Percentiles rank a stretch among this genome's conserved stretches.
Conservation (phyloP, 257 asterid species). For the Orobanche coerulescens region DNA sequence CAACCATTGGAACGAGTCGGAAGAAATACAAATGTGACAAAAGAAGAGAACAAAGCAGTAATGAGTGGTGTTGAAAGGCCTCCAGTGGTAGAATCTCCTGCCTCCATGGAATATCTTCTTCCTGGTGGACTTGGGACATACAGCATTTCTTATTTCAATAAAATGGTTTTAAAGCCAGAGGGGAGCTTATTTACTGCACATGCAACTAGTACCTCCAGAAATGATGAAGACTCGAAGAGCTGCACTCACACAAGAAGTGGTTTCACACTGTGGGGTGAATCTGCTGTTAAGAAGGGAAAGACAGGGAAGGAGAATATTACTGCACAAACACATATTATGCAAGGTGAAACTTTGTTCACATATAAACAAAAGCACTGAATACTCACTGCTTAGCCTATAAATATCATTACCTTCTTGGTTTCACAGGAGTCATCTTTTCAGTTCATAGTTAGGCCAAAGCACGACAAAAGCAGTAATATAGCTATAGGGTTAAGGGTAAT, state of each 20-base stretch:
- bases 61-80: conserved; percentile 41
- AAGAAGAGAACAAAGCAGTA: conserved; percentile 44
- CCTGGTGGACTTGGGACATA: conserved; percentile 86
- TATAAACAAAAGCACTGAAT: too few species aligned
- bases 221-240: conserved; percentile 61
- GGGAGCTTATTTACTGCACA: conserved; percentile 39
- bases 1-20: conserved; percentile 75
- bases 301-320: conserved; percentile 96
- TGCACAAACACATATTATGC: conserved; percentile 39
- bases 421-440: too few species aligned
- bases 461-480: too few species aligned
- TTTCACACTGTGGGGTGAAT: conserved; percentile 83
- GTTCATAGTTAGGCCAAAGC: too few species aligned
- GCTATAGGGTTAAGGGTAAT: too few species aligned
- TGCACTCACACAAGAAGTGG: conserved; percentile 68
- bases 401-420: too few species aligned
- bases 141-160: conserved; percentile 66
- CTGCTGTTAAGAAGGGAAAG: conserved; percentile 77
- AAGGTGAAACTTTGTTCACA: conserved; percentile 38
- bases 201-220: conserved; percentile 44
- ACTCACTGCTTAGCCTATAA: too few species aligned
- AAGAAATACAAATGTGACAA: conserved; percentile 27
- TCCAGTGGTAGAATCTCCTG: conserved; percentile 31
- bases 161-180: conserved; percentile 46
- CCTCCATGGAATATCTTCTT: conserved; percentile 51